Base-by-base conservation (phyloP, 139 green algal genomes). In the Chlamydomonas applanata region DNA sequence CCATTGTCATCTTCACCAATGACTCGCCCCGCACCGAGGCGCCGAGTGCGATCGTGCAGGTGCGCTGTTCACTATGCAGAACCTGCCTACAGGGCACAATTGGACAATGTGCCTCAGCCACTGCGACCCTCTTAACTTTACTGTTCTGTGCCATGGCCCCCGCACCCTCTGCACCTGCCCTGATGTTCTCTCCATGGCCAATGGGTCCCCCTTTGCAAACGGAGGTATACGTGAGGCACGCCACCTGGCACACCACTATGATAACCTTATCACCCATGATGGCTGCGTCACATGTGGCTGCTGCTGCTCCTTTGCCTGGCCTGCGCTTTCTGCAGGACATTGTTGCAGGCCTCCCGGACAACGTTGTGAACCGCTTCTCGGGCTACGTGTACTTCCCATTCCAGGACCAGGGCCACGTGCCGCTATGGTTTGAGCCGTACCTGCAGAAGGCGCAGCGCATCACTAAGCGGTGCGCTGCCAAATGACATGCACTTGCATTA, bases 1-100 rank as follows among this genome's bases (percentile, higher is more conserved):
- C 98, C 74, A 77, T 95, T 5, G 91, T 98, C 14, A 96, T 98
- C 65, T 25, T 99, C 33, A 98, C 96, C 24, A 98, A 95, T 76
- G 90, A 98, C 79, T 94, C 87, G 65, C 93, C 96, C 0, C 83
- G 93, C 0, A 67, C 46, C 22, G 76, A 82, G 49, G 3, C 32
- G 2, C 76, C 76, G 1, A 24, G 49, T 13, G 19, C 57, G 14
- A 75, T 83, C 36, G n/a, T 83, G 2, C 53, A 78, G 76, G 76
- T 81, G 60, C 27, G 76, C 19, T 9, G 25, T 24, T 27, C 13
- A 24, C 11, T 27, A n/a, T n/a, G n/a, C n/a, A n/a, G n/a, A n/a
- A n/a, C n/a, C n/a, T n/a, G n/a, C n/a, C n/a, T n/a, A n/a, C n/a
- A n/a, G n/a, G n/a, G n/a, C n/a, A n/a, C n/a, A n/a, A n/a, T n/a